Percentiles rank a stretch among this genome's conserved stretches.
These are phyloP conservation scores for Tetratostichococcus sp. DNA, from an alignment of 139 green algal genomes.

Conservation along the genomic window DNA sequence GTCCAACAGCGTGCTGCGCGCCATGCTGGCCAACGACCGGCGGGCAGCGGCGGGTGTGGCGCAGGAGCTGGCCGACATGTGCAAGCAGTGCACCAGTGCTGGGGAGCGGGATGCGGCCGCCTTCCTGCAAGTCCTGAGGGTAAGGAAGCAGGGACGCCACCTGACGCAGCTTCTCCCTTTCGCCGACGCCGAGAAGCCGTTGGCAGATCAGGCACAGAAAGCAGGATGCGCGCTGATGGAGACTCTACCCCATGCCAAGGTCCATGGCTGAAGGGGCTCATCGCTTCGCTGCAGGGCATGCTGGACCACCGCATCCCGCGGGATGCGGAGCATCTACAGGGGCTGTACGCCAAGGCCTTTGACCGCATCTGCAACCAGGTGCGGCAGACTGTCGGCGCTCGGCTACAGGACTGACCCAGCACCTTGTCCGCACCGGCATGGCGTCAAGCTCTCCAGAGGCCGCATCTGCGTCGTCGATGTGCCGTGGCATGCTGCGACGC, in stretches of 20 bases:
- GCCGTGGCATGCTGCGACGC: too few species aligned
- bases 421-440: too few species aligned
- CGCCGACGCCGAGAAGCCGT: constrained; percentile 1
- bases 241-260: not conserved
- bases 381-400: too few species aligned
- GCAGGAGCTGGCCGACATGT: not conserved
- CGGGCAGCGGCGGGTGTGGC: not conserved
- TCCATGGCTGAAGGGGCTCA: too few species aligned
- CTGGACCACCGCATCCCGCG: constrained; percentile 23
- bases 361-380: constrained; percentile 36
- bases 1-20: not conserved
- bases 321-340: constrained; percentile 16
- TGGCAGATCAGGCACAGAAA: not conserved
- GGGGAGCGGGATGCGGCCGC: not conserved
- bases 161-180: not conserved
- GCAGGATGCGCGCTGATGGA: not conserved
- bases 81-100: not conserved
- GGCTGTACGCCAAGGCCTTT: constrained; percentile 17
- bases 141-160: not conserved
- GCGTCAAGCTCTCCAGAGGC: too few species aligned
- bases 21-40: not conserved
- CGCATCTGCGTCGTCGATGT: not conserved
- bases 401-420: too few species aligned
- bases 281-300: constrained; percentile 25
- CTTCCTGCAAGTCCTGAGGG: constrained; percentile 10